Evolutionary conservation across 495 filamentous ascomycete genomes (phyloP), one percentile per base, ranked within the genome.

Genomic region (Copromyces sp.): DNA sequence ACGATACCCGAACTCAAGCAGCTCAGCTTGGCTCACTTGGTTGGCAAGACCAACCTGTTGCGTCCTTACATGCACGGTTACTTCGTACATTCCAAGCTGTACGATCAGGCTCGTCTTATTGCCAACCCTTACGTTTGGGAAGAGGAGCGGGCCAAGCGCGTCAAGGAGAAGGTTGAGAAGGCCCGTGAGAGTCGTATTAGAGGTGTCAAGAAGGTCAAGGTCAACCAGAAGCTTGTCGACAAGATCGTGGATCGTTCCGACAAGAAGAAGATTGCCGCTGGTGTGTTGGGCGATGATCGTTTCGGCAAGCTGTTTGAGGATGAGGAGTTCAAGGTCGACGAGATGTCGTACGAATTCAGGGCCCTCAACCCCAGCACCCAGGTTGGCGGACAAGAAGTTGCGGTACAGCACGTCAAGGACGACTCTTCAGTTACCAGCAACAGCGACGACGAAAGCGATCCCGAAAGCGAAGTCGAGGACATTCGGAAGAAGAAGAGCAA

Each of bases 11-110:
- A 98, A 82, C 87, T 99, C 38, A 89, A 89, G 70, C 86, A 86
- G 0, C 87, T 98, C 72, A 95, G 90, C 77, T 81, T 98, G 59
- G 92, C 92, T 41, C 94, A 98, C 80, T 85, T 98, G 40, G 87
- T 97, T 61, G 95, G 94, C 69, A 91, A 91, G 70, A 95, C 92
- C 68, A 93, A 91, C 77, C 84, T 98, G 12, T 82, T 99, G 61
- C 87, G 94, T 39, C 94, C 96, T 65, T 98, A 98, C 78, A 98
- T 98, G 96, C 95, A 98, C 80, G 95, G 95, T 74, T 98, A 95
- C 86, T 99, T 99, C 82, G 93, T 98, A 12, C 92, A 91, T 71
- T 93, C 96, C 76, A 90, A 91, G 69, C 79, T 99, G 35, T 98
- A 98, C 78, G 96, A 98, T 73, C 93, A 98, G 81, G 95, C 94